Evolutionary conservation across 2,329 filamentous ascomycete species (phyloP).

Genomic region (Harringtonia aguacate): DNA sequence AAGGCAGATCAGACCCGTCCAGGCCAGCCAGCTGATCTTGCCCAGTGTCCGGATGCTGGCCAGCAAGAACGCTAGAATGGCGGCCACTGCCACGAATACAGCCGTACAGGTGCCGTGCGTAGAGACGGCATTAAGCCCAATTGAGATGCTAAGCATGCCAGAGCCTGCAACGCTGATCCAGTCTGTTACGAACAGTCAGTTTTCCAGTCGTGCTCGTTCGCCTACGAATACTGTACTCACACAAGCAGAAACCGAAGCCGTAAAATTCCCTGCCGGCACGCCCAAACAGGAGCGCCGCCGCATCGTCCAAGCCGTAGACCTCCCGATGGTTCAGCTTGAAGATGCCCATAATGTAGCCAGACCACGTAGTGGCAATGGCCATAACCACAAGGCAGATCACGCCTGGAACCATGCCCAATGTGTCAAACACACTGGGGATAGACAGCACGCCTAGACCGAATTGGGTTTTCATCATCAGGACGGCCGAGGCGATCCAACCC

Average conservation of each 20-base stretch:
- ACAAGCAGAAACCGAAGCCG: background rate
- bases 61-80: slow-evolving; percentile 33
- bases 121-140: slow-evolving; percentile 48
- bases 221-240: background rate
- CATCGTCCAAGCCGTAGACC: slow-evolving; percentile 2
- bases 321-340: slow-evolving; percentile 23
- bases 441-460: slow-evolving; percentile 51
- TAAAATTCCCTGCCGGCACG: background rate
- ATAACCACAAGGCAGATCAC: slow-evolving; percentile 69
- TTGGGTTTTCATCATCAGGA: slow-evolving; percentile 33
- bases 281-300: background rate
- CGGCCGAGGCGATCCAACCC: slow-evolving; percentile 34
- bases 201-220: background rate
- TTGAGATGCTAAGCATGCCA: slow-evolving; percentile 3
- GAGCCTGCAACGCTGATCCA: background rate
- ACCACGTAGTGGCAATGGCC: slow-evolving; percentile 27
- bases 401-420: slow-evolving; percentile 71
- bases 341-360: slow-evolving; percentile 27
- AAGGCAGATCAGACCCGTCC: slow-evolving; percentile 47
- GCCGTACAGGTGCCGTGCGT: slow-evolving; percentile 48
- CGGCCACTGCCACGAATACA: slow-evolving; percentile 42
- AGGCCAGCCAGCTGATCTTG: slow-evolving; percentile 51
- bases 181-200: background rate
- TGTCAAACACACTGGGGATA: slow-evolving; percentile 53
- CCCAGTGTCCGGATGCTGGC: slow-evolving; percentile 47